Evolutionary conservation across 1,284 basidiomycete genomes (phyloP).

Genomic region (Rhizoctonia solani): DNA sequence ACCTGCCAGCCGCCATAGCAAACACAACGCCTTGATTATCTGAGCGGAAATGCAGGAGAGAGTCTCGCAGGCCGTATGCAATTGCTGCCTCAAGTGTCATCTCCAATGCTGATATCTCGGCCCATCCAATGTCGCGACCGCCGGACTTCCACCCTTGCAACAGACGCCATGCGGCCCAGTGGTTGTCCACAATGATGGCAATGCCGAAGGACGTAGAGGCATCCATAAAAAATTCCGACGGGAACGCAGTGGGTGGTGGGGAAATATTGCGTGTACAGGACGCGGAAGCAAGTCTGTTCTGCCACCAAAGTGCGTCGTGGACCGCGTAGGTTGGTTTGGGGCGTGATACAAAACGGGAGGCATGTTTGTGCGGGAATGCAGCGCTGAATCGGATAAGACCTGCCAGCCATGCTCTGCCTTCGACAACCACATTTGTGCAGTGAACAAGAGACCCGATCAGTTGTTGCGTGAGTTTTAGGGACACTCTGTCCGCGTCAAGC

Average conservation of each 20-base stretch:
- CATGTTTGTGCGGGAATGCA: neutral
- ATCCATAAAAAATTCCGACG: neutral
- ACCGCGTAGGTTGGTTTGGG: neutral
- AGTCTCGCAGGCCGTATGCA: constrained; percentile 30
- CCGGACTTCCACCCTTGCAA: constrained; percentile 15
- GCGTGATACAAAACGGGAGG: neutral
- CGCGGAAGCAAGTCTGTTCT: neutral
- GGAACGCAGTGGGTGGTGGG: neutral
- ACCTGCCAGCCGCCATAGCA: constrained; percentile 45
- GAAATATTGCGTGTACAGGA: neutral
- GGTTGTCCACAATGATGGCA: neutral
- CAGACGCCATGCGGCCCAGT: constrained; percentile 18
- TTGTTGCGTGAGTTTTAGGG: neutral
- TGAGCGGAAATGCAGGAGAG: constrained; percentile 44
- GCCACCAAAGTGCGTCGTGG: neutral
- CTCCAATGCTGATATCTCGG: constrained; percentile 46
- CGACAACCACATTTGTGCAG: constrained; percentile 1
- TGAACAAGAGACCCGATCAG: constrained; percentile 25
- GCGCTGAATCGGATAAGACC: neutral
- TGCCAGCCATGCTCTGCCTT: constrained; percentile 9
- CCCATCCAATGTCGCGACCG: constrained; percentile 35
- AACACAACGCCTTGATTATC: constrained; percentile 52
- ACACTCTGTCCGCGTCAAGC: neutral
- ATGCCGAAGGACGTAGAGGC: constrained; percentile 33
- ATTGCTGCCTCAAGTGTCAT: constrained; percentile 41